Evolutionary conservation across 495 filamentous ascomycete species (phyloP), one percentile per base, ranked within the genome.

Genomic region (Mytilinidion resinicola): DNA sequence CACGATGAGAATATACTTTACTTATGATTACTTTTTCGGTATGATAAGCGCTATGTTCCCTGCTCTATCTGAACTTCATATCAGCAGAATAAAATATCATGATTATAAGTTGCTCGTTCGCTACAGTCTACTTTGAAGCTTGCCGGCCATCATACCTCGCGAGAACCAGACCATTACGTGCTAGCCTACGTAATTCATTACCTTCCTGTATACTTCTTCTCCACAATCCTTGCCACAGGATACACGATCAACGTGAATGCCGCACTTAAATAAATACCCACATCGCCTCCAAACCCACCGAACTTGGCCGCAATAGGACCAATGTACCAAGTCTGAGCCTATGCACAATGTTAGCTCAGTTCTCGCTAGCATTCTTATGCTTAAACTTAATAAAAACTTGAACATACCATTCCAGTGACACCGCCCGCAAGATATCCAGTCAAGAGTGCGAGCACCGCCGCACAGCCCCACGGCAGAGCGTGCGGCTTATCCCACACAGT

Each of bases 311-410:
- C 53, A 46, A 56, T 47, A 25, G 53, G 53, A 30, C 53, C 53
- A 43, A 56, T 56, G 37, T 56, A 56, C 53, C 53, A 56, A n/a
- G 53, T 56, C 21, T 56, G 53, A 19, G 33, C 38, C 25, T 30
- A 30, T 30, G 25, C 25, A 30, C 25, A 30, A 30, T 30, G 6
- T 30, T 30, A 30, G 25, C 25, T 6, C 25, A 30, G 25, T 30
- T 6, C 2, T 30, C 6, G 6, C 25, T 30, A 30, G 6, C 6
- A 6, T 30, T 30, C 25, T 2, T 30, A 30, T 30, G 25, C 25
- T 30, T 30, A 6, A 30, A 30, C 25, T 30, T 30, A 30, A 30
- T 30, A 30, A 30, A 30, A 3, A 2, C 25, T 30, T 30, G 25
- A 30, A 30, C 25, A 2, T 30, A 30, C 25, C 53, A 56, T 56